Conservation (phyloP, 2,329 filamentous ascomycete species). For the Ophiostoma australiae region DNA sequence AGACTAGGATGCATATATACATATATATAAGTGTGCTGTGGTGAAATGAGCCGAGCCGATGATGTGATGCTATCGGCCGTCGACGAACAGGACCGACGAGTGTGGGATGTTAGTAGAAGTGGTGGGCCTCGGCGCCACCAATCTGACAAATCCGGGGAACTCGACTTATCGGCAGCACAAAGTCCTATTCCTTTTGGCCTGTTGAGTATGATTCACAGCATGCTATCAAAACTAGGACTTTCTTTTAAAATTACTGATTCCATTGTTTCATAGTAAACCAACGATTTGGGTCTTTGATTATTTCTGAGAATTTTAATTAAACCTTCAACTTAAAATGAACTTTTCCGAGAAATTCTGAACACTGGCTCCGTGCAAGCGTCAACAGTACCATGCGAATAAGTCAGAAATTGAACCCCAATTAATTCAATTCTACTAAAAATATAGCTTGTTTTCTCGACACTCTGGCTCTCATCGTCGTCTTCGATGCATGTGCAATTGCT, state of each 20-base stretch:
- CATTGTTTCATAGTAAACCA: neutral
- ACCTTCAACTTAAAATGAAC: no score
- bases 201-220: neutral
- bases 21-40: neutral
- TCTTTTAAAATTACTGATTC: neutral
- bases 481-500: neutral
- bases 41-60: neutral
- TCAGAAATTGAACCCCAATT: no score
- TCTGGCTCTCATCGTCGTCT: neutral
- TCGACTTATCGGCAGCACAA: neutral
- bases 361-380: no score
- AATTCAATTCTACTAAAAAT: neutral
- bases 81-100: neutral
- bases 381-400: no score
- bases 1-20: neutral
- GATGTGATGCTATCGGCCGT: conserved; percentile 2
- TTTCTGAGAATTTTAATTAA: no score
- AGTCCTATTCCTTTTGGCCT: neutral
- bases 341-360: no score
- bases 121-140: neutral
- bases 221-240: neutral
- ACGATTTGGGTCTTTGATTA: no score
- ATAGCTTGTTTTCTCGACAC: neutral
- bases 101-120: conserved; percentile 14
- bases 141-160: conserved; percentile 17